Base-by-base conservation (phyloP, 148 eudicot species). In the Camellia lanceoleosa region DNA sequence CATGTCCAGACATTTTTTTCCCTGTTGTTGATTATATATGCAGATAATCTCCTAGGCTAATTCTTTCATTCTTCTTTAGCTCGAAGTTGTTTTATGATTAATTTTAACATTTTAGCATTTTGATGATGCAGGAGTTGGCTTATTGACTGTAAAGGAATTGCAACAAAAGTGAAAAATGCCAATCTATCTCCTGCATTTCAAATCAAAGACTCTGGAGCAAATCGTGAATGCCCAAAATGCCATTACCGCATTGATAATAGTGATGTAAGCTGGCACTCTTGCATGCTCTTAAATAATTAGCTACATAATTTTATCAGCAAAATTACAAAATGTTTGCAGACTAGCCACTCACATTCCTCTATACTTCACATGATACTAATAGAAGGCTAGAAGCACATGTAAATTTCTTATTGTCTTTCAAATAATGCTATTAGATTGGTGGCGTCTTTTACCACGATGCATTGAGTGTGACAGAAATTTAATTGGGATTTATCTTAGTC, bases 171-270 rank as follows among this genome's bases (percentile, higher is more conserved):
- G 82, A 88, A 82, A 80, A 83, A 79, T 83, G 92, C 96, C 1
- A 59, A 85, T 73, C 72, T 76, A 51, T 84, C 91, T 69, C 65
- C 87, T 69, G 85, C 81, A 16, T 49, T 78, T 51, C 91, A 87
- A 78, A 87, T 89, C 80, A 87, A 87, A 70, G 98, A 93, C 82
- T 88, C 84, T 84, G 99, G 92, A 55, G 98, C 91, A 5, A 85
- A 81, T 64, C 92, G 86, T 60, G 85, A 93, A 85, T 95, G 99
- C 82, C 97, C 97, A 46, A 87, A 88, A 3, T 95, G 99, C 88
- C 85, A 83, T 61, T 72, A 81, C 68, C 70, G 70, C 80, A 91
- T 96, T 43, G 94, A 92, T 83, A 96, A 93, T 77, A 96, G 88
- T 49, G 94, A 96, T 85, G 98, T 96, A 93, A 89, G 98, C 61